phyloP scores from a whole-genome alignment of 2,329 filamentous ascomycete genomes.

The Lasiodiplodia sp. region DNA sequence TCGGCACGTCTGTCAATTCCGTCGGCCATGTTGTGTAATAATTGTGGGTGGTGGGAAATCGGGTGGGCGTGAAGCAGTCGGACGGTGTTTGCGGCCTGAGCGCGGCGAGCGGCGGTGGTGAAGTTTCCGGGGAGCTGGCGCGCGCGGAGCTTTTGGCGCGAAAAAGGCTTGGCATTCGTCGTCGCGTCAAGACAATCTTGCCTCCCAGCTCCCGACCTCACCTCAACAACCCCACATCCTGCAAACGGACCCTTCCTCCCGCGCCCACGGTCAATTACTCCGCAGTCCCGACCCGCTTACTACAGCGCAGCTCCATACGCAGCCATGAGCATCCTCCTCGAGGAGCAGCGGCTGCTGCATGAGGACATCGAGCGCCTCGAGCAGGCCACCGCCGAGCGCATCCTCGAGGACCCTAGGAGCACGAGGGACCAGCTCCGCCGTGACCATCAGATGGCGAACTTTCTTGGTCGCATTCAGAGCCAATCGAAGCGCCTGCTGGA shows the following conservation, averaged over 20 bases:
- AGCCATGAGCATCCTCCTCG: conserved; percentile 71
- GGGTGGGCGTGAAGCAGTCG: neutral
- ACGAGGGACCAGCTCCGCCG: conserved; percentile 85
- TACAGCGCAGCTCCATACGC: neutral
- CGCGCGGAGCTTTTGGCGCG: conserved; percentile 19
- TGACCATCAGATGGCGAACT: conserved; percentile 89
- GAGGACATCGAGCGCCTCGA: conserved; percentile 97
- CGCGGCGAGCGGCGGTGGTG: conserved; percentile 24
- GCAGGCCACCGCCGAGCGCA: conserved; percentile 88
- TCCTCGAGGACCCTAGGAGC: conserved; percentile 86
- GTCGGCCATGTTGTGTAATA: conserved; percentile 77
- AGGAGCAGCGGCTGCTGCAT: conserved; percentile 92
- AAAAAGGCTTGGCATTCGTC: conserved; percentile 15
- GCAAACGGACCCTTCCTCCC: neutral
- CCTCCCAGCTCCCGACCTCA: neutral
- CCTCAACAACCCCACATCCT: neutral
- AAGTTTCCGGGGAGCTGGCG: conserved; percentile 26
- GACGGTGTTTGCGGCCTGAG: conserved; percentile 24
- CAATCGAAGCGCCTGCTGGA: conserved; percentile 82
- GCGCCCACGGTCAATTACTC: neutral
- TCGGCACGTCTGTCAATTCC: conserved; percentile 91
- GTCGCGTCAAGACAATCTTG: conserved; percentile 18
- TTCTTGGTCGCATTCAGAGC: conserved; percentile 84
- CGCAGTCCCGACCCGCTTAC: neutral
- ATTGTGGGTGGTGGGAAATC: neutral